Evolutionary conservation across 139 green algal genomes (phyloP), one percentile per base, ranked within the genome.

Genomic region (Chlorella sp.): DNA sequence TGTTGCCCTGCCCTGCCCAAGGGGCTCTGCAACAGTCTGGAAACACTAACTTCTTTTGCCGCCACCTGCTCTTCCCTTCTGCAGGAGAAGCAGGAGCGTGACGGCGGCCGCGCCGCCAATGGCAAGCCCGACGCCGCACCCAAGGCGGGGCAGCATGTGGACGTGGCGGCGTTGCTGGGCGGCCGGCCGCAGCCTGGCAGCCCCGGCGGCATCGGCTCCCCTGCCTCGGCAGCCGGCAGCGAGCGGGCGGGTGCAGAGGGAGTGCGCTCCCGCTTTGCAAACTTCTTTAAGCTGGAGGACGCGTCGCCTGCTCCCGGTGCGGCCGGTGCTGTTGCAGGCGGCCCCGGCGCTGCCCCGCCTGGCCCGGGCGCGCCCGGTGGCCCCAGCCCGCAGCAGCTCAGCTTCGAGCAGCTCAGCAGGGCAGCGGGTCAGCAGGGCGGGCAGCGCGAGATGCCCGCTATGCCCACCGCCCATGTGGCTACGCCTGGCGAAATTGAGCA

Each of bases 261-360:
- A 39, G 73, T 85, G 39, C 64, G 67, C 51, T 88, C 85, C 0
- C 74, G 85, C 11, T 88, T 88, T 41, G 74, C 85, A 11, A 88
- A 60, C 28, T 80, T 88, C 44, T 88, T 88, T 18, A 85, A 83
- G 64, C 68, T 88, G 74, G 74, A 84, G 32, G 84, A 88, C 18
- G 32, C 73, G n/a, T n/a, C n/a, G 51, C 55, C 74, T 5, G 74
- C 73, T 30, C 44, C 44, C 28, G 20, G 28, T 0, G 62, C 30
- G n/a, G 83, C 71, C 16, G 74, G 28, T 32, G 15, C 65, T 13
- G n/a, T n/a, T n/a, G 62, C 78, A 2, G 51, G 32, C 32, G 65
- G 28, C 65, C 16, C 28, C 65, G 7, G 65, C 38, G 21, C 38
- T 11, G 38, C 38, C 69, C 36, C 6, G 25, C 21, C 69, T 16